phyloP scores from a whole-genome alignment of 2,329 filamentous ascomycete genomes.

The Penicillium occitanis region DNA sequence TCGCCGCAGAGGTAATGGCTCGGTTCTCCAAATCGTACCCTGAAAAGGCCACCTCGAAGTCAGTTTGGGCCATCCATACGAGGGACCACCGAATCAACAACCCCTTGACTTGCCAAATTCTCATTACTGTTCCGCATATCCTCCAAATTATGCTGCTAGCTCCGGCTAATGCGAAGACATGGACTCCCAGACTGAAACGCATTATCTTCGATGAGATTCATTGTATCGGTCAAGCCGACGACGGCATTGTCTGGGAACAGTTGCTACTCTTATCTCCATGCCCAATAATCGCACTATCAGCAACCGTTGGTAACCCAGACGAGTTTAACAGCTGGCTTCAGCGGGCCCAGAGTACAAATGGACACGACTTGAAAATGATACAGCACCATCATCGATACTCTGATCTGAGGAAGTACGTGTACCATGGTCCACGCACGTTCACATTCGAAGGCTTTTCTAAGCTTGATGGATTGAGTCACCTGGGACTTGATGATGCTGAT shows the following conservation, averaged over 20 bases:
- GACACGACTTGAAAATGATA: conserved; percentile 66
- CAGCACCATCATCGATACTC: conserved; percentile 70
- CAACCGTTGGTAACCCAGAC: conserved; percentile 72
- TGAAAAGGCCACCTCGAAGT: conserved; percentile 55
- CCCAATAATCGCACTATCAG: conserved; percentile 75
- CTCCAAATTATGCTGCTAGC: conserved; percentile 74
- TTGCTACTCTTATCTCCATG: conserved; percentile 71
- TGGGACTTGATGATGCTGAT: conserved; percentile 50
- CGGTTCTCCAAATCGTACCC: conserved; percentile 65
- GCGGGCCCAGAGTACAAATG: conserved; percentile 62
- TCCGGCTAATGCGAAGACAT: conserved; percentile 64
- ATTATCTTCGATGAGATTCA: conserved; percentile 85
- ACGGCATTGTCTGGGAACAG: conserved; percentile 77
- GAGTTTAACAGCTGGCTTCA: conserved; percentile 70
- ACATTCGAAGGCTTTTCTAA: conserved; percentile 54
- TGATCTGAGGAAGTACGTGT: conserved; percentile 73
- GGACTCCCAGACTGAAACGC: conserved; percentile 66
- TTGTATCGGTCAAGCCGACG: conserved; percentile 73
- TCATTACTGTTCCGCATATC: conserved; percentile 76
- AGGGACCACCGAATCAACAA: conserved; percentile 74
- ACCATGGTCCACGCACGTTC: conserved; percentile 52
- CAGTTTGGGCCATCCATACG: conserved; percentile 77
- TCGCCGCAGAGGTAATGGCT: conserved; percentile 74
- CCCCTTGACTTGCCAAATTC: conserved; percentile 67
- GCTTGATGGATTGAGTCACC: conserved; percentile 21